Base-by-base conservation (phyloP, 768 basidiomycete genomes). In the Tylopilus cervinicoccineus region DNA sequence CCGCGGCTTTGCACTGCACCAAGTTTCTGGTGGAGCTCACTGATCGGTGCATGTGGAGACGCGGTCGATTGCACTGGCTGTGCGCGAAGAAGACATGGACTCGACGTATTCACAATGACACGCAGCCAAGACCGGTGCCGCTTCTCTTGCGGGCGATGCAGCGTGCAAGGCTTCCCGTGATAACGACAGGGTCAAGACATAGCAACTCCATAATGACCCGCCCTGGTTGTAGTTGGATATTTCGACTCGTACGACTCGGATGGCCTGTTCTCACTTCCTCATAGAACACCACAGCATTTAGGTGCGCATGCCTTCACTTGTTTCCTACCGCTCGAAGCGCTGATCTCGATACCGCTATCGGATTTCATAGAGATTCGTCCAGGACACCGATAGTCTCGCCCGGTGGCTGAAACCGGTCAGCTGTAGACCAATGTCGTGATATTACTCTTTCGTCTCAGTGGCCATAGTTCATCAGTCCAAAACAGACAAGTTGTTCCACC, bases 41-140 rank as follows among this genome's bases (percentile, higher is more conserved):
- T 23, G 28, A 34, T 29, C 29, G 33, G 6, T 12, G 28, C 23
- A 38, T 13, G 29, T 24, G 14, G 22, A 37, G 24, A n/a, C 17
- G 1, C 32, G 29, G 14, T 9, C 38, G 32, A 44, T 13, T 27
- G 37, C 10, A 16, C 46, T 32, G 48, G 62, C 62, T 24, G 43
- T 64, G 55, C 51, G 59, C 19, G 37, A 49, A 46, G 51, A 45
- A 52, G 23, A 38, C 26, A 26, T 37, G 32, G 13, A 27, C 23
- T 43, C 16, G 28, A 38, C 12, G 29, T 43, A 16, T 40, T 22
- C 40, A 22, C 14, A 38, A 47, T 44, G n/a, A 26, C 41, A 44
- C 57, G 48, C 45, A 43, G 53, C 11, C 43, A 47, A 42, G 40
- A 61, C 53, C 57, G 29, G 55, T 60, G 58, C 50, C 16, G 16